Evolutionary conservation across 371 early-diverging fungal species (phyloP).

Genomic region (Mortierella sp.): DNA sequence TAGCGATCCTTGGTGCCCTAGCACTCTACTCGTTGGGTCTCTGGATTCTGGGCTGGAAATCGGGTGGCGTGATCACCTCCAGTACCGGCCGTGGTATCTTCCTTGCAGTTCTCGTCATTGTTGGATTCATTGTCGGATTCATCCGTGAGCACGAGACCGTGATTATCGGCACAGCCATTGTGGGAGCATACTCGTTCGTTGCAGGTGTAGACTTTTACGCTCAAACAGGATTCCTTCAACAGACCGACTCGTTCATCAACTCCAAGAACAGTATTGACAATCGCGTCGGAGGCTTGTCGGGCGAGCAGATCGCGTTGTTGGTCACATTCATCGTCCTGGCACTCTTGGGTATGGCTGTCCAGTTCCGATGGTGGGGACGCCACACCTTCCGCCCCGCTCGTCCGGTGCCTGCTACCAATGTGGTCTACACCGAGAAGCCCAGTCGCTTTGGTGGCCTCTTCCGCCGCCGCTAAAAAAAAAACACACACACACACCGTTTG

Average conservation of each 20-base stretch:
- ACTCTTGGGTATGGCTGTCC: conserved; percentile 37
- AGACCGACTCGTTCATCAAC: conserved; percentile 50
- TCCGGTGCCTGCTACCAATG: conserved; percentile 10
- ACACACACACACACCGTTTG: not conserved
- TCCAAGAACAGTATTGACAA: conserved; percentile 32
- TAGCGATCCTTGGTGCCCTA: conserved; percentile 73
- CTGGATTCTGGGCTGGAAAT: conserved; percentile 70
- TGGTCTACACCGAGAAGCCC: conserved; percentile 47
- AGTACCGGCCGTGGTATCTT: conserved; percentile 72
- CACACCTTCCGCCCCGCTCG: conserved; percentile 29
- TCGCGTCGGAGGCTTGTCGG: conserved; percentile 8
- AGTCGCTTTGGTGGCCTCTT: conserved; percentile 45
- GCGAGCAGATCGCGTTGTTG: conserved; percentile 17
- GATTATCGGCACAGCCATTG: conserved; percentile 70
- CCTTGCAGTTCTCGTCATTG: conserved; percentile 64
- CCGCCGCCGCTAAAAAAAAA: conserved; percentile 32
- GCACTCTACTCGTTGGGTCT: conserved; percentile 64
- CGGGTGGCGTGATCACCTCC: conserved; percentile 64
- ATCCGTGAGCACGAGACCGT: conserved; percentile 66
- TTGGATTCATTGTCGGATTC: conserved; percentile 65
- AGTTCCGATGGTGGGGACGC: conserved; percentile 39
- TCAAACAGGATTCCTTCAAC: conserved; percentile 69
- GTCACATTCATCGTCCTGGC: conserved; percentile 37
- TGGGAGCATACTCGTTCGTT: conserved; percentile 76
- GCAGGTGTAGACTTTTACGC: conserved; percentile 82